Base-by-base conservation (phyloP, 2,329 filamentous ascomycete species). In the Xylogone sp. region DNA sequence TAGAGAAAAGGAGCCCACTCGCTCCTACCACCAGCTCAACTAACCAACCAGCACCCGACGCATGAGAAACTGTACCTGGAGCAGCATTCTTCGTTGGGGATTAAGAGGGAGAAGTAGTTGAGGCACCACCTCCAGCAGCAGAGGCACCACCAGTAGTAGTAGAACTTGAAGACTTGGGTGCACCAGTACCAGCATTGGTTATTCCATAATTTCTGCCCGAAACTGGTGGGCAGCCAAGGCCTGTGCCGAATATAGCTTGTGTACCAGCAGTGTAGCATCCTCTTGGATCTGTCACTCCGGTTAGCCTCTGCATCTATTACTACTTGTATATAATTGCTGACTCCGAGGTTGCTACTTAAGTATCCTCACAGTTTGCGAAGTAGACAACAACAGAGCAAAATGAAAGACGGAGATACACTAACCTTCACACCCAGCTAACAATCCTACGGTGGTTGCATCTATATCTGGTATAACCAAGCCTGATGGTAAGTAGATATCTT, bases 391-490 rank as follows among this genome's bases (percentile, higher is more conserved):
- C 8, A 13, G 8, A 13, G 27, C 8, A 31, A 31, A 8, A 31
- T 13, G 27, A 31, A 31, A 31, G 27, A 7, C 27, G 13, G 27
- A 31, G 8, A 31, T 31, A 31, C 27, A 13, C 27, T 31, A 8
- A 31, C 27, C 27, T 31, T 31, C 27, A 13, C 27, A 31, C 13
- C 8, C 27, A 8, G 27, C 27, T 31, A 31, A 21, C 43, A 46
- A 2, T 4, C 18, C 29, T 3, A 12, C 7, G n/a, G 22, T 39
- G 18, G 45, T 27, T 4, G 7, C 18, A 19, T 21, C 29, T 21
- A 50, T 19, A 12, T n/a, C n/a, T 12, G 49, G 49, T 13, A 51
- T 27, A 10, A 42, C 29, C 20, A 22, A 29, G 7, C 49, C 49
- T 13, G 20, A 31, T 22, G 27, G 18, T 13, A 51, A 16, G 31